Evolutionary conservation across 306 rosid species (phyloP), one percentile per base, ranked within the genome.

Genomic region (Lablab purpureus): DNA sequence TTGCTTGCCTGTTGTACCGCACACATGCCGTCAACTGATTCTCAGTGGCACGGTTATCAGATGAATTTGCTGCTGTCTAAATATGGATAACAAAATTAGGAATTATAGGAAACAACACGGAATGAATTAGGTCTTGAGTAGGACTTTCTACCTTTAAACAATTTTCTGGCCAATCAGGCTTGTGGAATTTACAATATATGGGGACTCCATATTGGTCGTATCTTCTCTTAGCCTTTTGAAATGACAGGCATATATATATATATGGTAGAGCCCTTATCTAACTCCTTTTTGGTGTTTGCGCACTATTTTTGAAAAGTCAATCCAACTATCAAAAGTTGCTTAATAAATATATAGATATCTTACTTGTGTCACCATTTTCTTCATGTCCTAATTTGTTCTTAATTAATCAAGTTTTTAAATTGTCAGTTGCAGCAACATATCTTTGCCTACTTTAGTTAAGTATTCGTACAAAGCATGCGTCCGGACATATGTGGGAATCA

Each of bases 51-150:
- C 41, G 0, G 71, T 78, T 15, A 77, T 67, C 51, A 21, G 73
- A 74, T 73, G 5, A 62, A 50, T 59, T 34, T 28, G 67, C 30
- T 55, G 46, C 40, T 74, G 21, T 67, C 43, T 74, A 51, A 45
- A 13, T 28, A 52, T 21, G 79, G 64, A 46, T 55, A 54, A 64
- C 14, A 72, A 80, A 68, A 67, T 67, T 81, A 81, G 76, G 80
- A 74, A 81, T 6, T 21, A 75, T 43, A 15, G 46, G 55, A 69
- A 55, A 6, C 15, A 6, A 68, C 54, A n/a, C 13, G 10, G 56
- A 56, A 56, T 74, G 71, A 75, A 75, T 82, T 82, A 82, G 85
- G 85, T 76, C 74, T 62, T 76, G 79, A 82, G 9, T 82, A 76
- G 63, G 79, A 82, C 82, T 21, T 50, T 4, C 6, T 13, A 46